phyloP scores from a whole-genome alignment of 805 yeast species.

The Starmerella stellata region DNA sequence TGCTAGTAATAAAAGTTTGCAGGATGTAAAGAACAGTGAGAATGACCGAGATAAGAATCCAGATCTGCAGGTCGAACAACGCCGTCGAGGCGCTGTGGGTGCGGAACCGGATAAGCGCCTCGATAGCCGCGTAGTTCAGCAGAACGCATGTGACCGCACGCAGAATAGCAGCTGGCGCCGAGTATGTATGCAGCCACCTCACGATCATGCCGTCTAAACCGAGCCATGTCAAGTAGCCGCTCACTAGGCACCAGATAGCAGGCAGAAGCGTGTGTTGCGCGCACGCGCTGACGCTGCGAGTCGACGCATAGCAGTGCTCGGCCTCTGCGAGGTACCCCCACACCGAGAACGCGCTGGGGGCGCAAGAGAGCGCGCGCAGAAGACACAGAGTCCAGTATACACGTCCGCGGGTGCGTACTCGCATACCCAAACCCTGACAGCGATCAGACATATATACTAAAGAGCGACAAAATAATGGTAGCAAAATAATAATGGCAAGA shows the following conservation, averaged over 20 bases:
- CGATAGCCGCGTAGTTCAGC: conserved; percentile 50
- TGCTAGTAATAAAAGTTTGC: conserved; percentile 75
- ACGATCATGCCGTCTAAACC: conserved; percentile 79
- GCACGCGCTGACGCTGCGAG: conserved; percentile 9
- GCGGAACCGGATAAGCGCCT: conserved; percentile 47
- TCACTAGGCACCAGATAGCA: conserved; percentile 71
- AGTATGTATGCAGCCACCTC: conserved; percentile 79
- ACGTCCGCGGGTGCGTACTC: conserved; percentile 7
- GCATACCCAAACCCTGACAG: neutral
- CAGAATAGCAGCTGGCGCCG: conserved; percentile 71
- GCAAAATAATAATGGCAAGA: too few relatives aligned
- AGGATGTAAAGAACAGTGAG: conserved; percentile 62
- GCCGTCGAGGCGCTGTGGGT: conserved; percentile 34
- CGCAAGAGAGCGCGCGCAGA: conserved; percentile 41
- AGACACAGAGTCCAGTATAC: conserved; percentile 12
- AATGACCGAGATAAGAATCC: conserved; percentile 80
- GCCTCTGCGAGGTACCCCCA: conserved; percentile 24
- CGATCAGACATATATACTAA: too few relatives aligned
- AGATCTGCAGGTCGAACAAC: conserved; percentile 62
- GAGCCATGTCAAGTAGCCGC: conserved; percentile 66
- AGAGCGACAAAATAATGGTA: too few relatives aligned
- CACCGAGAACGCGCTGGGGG: conserved; percentile 43
- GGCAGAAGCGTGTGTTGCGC: conserved; percentile 15
- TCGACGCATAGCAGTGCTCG: conserved; percentile 12
- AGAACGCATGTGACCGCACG: conserved; percentile 72